Base-by-base conservation (phyloP, 1,139 yeast species). In the Saccharomycopsis phalli region DNA sequence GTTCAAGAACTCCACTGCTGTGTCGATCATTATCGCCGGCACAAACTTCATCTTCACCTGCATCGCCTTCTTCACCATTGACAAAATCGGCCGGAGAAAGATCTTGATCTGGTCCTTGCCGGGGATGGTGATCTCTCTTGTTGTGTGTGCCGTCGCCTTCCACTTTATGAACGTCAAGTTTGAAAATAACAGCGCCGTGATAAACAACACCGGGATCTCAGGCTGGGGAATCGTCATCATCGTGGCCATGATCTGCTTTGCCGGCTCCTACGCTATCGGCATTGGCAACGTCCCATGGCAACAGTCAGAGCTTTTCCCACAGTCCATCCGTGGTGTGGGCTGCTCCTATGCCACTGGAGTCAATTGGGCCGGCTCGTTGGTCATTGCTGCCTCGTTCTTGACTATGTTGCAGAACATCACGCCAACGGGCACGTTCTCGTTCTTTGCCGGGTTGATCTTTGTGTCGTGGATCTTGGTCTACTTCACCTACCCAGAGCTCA, bases 201-300 rank as follows among this genome's bases (percentile, higher is more conserved):
- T 65, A 38, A 59, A 58, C 3, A 62, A 66, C 10, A 57, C 64
- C 13, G 76, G 79, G 4, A 74, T 81, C 34, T 65, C 76, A 29
- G 78, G 84, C 2, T 87, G 96, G 95, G 94, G 95, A 11, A 74
- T 82, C 48, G 77, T 86, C 10, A 76, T 88, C 44, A 80, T 91
- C 48, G 68, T 87, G 26, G 80, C 86, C 48, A 86, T 87, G 86
- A 84, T 88, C 51, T 59, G 76, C 41, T 91, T 72, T 55, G 95
- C 87, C 38, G 95, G 94, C 4, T 77, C 81, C 47, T 88, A 87
- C 58, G 95, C 96, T 33, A 67, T 84, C 50, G 97, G 97, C 52
- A 83, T 87, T 51, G 98, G 98, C 61, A 86, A 88, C 57, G 88
- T 86, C 46, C 97, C 98, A 38, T 88, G 98, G 98, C 95, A 91